Base-by-base conservation (phyloP, 2,329 filamentous ascomycete genomes). In the Thelonectria blattea region DNA sequence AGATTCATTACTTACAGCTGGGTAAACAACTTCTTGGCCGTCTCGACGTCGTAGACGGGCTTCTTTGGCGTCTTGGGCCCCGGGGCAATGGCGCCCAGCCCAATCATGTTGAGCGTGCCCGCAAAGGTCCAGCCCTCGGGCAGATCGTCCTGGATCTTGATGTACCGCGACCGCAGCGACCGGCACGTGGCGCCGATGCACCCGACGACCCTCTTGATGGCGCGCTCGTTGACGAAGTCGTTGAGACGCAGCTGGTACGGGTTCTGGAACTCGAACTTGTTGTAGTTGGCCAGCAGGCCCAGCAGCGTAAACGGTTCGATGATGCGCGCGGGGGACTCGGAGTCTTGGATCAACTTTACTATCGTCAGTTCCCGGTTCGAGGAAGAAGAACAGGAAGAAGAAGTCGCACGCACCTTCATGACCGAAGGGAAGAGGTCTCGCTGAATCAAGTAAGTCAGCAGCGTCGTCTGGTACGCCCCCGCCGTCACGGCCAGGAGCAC, bases 181-280 rank as follows among this genome's bases (percentile, higher is more conserved):
- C 83, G 81, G 70, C 91, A 96, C 0, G 90, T 88, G 57, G 85
- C 80, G 2, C 93, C 92, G 20, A 97, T 85, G 58, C 90, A 90
- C 51, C 82, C 81, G 46, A 96, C 87, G 64, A 97, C 91, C 71
- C 91, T 92, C 61, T 89, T 85, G 69, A 98, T 97, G 2, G 91
- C 90, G 0, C 84, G 81, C 72, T 98, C 93, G 72, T 99, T 97
- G 70, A 97, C 92, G 76, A 98, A 98, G 75, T 98, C 93, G 69
- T 94, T 93, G 15, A 99, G 84, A 27, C 94, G 91, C 64, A 96
- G 81, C 70, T 95, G 90, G 71, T 99, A 99, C 0, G 94, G 94
- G 69, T 99, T 99, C 74, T 97, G 93, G 58, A 96, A 94, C 76
- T 99, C 95, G 72, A 99, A 99, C 76, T 98, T 99, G 84, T 99